phyloP scores from a whole-genome alignment of 768 basidiomycete species.

The Tephrocybe sp. region DNA sequence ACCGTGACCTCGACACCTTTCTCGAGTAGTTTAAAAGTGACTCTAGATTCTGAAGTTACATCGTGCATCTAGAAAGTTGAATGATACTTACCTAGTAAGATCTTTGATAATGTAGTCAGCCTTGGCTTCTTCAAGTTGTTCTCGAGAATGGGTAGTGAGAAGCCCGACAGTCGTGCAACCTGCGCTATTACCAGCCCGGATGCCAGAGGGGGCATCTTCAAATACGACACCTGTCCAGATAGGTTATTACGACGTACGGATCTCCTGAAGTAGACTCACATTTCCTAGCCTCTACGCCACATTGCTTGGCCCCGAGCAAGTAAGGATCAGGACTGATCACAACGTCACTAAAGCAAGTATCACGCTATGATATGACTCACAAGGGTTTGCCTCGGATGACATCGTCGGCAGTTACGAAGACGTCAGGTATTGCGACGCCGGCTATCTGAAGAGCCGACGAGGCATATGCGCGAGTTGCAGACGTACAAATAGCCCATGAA shows the following conservation, averaged over 20 bases:
- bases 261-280: constrained; percentile 39
- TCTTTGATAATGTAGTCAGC: constrained; percentile 74
- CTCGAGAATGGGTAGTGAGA: constrained; percentile 75
- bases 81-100: constrained; percentile 57
- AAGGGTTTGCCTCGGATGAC: constrained; percentile 81
- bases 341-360: neutral
- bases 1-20: constrained; percentile 51
- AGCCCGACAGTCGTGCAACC: constrained; percentile 85
- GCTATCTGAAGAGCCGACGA: constrained; percentile 65
- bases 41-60: constrained; percentile 20
- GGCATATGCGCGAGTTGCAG: constrained; percentile 80
- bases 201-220: constrained; percentile 89
- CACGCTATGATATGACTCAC: constrained; percentile 31
- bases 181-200: constrained; percentile 76
- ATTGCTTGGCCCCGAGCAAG: constrained; percentile 76
- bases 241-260: constrained; percentile 1
- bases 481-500: constrained; percentile 86
- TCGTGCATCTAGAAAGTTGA: neutral
- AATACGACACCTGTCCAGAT: constrained; percentile 70
- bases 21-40: constrained; percentile 31
- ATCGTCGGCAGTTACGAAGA: constrained; percentile 83
- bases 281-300: constrained; percentile 60
- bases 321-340: constrained; percentile 80
- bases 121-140: constrained; percentile 61
- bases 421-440: constrained; percentile 64